Percentiles rank a stretch among this genome's conserved stretches.
Conservation (phyloP, 163 green algal genomes). For the Volvox carteri region DNA sequence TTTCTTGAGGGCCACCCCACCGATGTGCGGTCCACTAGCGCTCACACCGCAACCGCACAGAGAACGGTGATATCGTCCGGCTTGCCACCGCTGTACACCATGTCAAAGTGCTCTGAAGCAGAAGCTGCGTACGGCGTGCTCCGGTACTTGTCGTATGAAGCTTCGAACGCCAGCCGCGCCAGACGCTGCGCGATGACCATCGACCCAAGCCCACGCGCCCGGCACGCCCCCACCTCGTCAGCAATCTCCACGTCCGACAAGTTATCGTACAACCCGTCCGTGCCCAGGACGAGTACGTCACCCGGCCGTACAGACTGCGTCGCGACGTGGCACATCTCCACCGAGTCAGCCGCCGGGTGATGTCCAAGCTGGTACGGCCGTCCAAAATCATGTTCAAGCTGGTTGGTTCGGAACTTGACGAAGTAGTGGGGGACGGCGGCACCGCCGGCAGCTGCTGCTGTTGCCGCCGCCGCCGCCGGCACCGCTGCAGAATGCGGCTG, state of each 20-base stretch:
- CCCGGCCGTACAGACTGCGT: slow-evolving; percentile 79
- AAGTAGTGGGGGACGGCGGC: not conserved
- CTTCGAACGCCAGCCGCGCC: slow-evolving; percentile 80
- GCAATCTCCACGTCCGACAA: slow-evolving; percentile 80
- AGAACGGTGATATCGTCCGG: slow-evolving; percentile 95
- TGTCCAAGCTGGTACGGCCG: slow-evolving; percentile 93
- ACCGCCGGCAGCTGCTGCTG: not conserved
- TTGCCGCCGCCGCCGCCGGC: not conserved
- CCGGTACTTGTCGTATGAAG: slow-evolving; percentile 80
- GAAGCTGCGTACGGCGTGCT: slow-evolving; percentile 90
- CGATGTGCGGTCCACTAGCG: too few relatives aligned
- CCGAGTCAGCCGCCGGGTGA: slow-evolving; percentile 68
- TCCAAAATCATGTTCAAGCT: slow-evolving; percentile 96
- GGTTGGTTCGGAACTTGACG: slow-evolving; percentile 67
- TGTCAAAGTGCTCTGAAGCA: slow-evolving; percentile 93
- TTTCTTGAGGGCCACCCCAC: too few relatives aligned
- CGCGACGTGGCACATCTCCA: slow-evolving; percentile 84
- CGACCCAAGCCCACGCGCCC: not conserved
- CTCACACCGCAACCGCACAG: slow-evolving; percentile 63
- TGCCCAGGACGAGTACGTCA: slow-evolving; percentile 89
- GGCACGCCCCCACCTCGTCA: slow-evolving; percentile 40
- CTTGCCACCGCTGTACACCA: slow-evolving; percentile 96
- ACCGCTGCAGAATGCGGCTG: not conserved
- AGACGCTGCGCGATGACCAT: slow-evolving; percentile 68
- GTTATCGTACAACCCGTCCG: slow-evolving; percentile 95